Base-by-base conservation (phyloP, 768 basidiomycete genomes). In the Lactarius vividus region DNA sequence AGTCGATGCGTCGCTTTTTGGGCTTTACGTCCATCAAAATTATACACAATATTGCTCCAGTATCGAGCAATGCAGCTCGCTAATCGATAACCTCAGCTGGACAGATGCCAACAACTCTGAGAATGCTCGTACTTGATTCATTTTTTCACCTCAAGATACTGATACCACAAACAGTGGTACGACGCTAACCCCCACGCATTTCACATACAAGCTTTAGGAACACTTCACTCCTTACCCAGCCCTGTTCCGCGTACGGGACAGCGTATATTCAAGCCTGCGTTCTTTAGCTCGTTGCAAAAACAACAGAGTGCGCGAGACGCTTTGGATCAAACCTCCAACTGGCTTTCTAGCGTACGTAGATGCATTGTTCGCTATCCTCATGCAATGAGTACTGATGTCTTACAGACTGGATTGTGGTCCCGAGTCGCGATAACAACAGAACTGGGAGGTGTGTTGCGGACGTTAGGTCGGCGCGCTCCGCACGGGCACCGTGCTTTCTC, bases 11-110 rank as follows among this genome's bases (percentile, higher is more conserved):
- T 92, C 92, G 1, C 79, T 98, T 1, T 90, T 95, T 68, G 88
- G 89, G 3, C 76, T 96, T 8, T 99, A 98, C 73, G 81, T 96
- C 10, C 97, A 99, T 70, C 95, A 98, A 75, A 98, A 97, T 73
- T 94, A 96, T 70, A 83, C 88, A 0, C 88, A 89, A 63, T 98
- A 92, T 72, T 95, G 92, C 72, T 79, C 82, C 49, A 85, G 88
- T 42, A 75, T 94, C 4, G 91, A 94, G 8, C 82, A 98, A 59
- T 88, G 86, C 70, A 84, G 83, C 4, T 83, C 81, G 3, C 74
- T 94, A 15, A 81, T 84, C 9, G 93, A 94, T 54, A 87, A 85
- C 78, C 75, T 95, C 65, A 94, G 92, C 69, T 88, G 85, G 83
- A 79, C 86, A 11, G 94, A 96, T 72, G 82, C 83, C 1, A 84